Percentiles rank a stretch among this genome's conserved stretches.
Evolutionary conservation across 192 early-diverging fungal species (phyloP).

Genomic region (Glomus cerebriforme): DNA sequence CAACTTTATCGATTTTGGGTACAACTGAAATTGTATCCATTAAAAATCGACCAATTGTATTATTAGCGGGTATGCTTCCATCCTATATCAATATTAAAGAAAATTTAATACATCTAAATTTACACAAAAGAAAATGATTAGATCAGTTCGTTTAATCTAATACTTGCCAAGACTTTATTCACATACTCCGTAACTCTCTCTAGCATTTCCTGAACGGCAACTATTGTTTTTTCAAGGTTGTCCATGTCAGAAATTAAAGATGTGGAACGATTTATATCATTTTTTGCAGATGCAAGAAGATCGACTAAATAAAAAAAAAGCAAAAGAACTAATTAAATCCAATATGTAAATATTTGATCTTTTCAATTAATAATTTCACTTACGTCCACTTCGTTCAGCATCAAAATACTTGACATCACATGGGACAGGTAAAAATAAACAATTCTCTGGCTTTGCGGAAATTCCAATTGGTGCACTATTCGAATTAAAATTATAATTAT

Average conservation of each 20-base stretch:
- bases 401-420: constrained; percentile 90
- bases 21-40: constrained; percentile 92
- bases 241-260: constrained; percentile 87
- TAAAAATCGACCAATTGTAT: constrained; percentile 85
- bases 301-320: constrained; percentile 56
- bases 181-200: constrained; percentile 83
- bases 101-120: not conserved
- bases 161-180: constrained; percentile 64
- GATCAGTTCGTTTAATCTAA: not conserved
- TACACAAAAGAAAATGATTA: not conserved
- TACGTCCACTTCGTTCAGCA: constrained; percentile 83
- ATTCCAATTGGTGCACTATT: constrained; percentile 76
- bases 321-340: not conserved
- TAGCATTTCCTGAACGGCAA: constrained; percentile 80
- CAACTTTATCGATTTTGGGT: constrained; percentile 79
- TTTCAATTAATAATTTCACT: constrained; percentile 28
- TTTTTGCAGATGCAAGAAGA: constrained; percentile 65
- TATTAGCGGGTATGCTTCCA: constrained; percentile 62
- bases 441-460: constrained; percentile 72
- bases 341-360: not conserved
- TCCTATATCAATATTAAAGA: constrained; percentile 29
- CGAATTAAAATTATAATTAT: constrained; percentile 24
- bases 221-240: constrained; percentile 77
- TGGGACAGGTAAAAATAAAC: constrained; percentile 86
- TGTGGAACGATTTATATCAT: constrained; percentile 52